Evolutionary conservation across 2,329 filamentous ascomycete genomes (phyloP).

Genomic region (Purpureocillium takamizusanense): DNA sequence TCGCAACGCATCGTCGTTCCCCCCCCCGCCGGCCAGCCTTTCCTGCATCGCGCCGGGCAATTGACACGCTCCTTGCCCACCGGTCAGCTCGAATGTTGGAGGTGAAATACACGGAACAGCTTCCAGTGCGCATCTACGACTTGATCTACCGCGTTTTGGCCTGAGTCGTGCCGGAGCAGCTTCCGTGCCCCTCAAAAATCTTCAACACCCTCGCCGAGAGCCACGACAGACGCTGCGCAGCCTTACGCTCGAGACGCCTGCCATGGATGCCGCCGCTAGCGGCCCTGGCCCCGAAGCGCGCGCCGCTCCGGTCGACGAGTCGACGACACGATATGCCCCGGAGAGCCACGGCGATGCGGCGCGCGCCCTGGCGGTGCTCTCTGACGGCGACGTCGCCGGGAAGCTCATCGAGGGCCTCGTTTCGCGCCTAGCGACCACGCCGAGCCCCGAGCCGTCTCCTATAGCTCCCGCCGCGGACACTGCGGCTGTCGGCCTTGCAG

Average conservation of each 20-base stretch:
- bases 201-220: no score
- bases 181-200: no score
- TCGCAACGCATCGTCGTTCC: no score
- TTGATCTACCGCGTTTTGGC: no score
- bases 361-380: slow-evolving; percentile 7
- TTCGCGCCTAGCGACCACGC: not conserved
- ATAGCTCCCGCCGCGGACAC: slow-evolving; percentile 5
- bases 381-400: slow-evolving; percentile 4
- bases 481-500: slow-evolving; percentile 22
- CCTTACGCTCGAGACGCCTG: not conserved
- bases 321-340: not conserved
- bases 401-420: slow-evolving; percentile 5
- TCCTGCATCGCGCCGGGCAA: no score
- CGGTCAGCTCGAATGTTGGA: no score
- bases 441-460: not conserved
- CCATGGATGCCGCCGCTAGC: not conserved
- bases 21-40: no score
- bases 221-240: no score
- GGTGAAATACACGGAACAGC: no score
- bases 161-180: no score
- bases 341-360: slow-evolving; percentile 5
- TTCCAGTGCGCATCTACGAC: no score
- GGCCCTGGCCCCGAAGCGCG: not conserved
- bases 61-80: no score
- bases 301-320: not conserved